Percentiles rank a stretch among this genome's conserved stretches.
These are phyloP conservation scores for Phanerochaete carnosa DNA, from an alignment of 768 basidiomycete genomes.

Conservation along the genomic window DNA sequence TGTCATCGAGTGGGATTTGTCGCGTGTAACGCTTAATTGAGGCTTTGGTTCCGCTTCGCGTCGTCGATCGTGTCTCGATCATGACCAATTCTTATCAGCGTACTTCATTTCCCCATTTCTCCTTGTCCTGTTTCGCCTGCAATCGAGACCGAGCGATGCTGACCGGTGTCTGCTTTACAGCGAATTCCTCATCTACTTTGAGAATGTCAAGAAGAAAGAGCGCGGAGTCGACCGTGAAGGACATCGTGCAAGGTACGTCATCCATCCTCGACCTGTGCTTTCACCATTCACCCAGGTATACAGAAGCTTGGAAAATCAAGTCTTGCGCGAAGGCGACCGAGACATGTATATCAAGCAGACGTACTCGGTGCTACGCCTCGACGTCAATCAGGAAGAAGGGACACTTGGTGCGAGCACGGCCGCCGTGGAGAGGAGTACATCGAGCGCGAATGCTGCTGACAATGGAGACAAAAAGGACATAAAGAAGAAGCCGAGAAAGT, in stretches of 20 bases:
- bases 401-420: not conserved
- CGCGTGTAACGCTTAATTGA: not conserved
- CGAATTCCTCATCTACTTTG: constrained; percentile 87
- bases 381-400: constrained; percentile 20
- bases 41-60: not conserved
- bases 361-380: constrained; percentile 60
- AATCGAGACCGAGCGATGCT: not conserved
- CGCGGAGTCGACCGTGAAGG: constrained; percentile 9
- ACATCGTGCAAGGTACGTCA: not conserved
- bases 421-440: not conserved
- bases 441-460: not conserved
- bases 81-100: not conserved
- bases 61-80: constrained; percentile 7
- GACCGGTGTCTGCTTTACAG: constrained; percentile 27
- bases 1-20: not conserved
- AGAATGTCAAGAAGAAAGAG: constrained; percentile 34
- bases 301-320: constrained; percentile 41
- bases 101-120: not conserved
- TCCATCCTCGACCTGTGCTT: not conserved
- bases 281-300: not conserved
- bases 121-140: not conserved
- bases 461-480: constrained; percentile 29
- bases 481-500: constrained; percentile 49
- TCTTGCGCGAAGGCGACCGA: constrained; percentile 29
- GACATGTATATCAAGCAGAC: constrained; percentile 72